Percentiles rank a stretch among this genome's conserved stretches.
These are phyloP conservation scores for Euphorbia lathyris DNA, from an alignment of 345 rosid genomes.

Conservation along the genomic window DNA sequence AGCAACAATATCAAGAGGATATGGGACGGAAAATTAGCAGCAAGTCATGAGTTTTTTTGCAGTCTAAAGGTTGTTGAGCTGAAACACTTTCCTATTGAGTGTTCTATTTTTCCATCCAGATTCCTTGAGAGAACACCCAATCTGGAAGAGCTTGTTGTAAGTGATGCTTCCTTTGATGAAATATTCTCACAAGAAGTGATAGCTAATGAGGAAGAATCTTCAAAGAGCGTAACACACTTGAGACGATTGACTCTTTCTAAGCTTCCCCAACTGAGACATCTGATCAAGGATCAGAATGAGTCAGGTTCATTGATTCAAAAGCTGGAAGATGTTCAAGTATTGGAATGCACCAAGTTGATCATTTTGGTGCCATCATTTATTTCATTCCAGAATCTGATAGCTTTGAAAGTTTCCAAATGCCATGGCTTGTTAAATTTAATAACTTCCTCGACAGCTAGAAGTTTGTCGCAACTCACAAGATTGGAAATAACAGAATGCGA, in stretches of 20 bases:
- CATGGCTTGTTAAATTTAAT: neutral
- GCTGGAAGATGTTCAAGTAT: neutral
- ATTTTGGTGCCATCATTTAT: neutral
- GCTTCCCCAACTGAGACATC: neutral
- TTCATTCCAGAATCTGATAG: neutral
- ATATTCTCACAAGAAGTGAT: neutral
- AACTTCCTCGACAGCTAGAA: neutral
- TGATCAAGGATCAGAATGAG: neutral
- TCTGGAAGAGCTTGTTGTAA: neutral
- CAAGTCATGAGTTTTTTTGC: neutral
- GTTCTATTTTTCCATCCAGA: neutral
- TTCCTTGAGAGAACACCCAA: neutral
- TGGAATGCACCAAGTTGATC: neutral
- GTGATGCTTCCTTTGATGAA: neutral
- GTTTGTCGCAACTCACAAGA: neutral
- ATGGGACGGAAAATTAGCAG: neutral
- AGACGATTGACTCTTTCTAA: slow-evolving; percentile 1
- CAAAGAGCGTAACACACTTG: neutral
- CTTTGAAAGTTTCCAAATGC: neutral
- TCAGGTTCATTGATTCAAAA: neutral
- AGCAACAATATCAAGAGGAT: neutral
- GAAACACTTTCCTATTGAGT: neutral
- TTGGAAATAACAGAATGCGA: neutral
- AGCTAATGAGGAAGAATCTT: neutral
- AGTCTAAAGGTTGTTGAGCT: neutral